Percentiles rank a stretch among this genome's conserved stretches.
phyloP scores from a whole-genome alignment of 805 yeast species.

The Schwanniomyces occidentalis region DNA sequence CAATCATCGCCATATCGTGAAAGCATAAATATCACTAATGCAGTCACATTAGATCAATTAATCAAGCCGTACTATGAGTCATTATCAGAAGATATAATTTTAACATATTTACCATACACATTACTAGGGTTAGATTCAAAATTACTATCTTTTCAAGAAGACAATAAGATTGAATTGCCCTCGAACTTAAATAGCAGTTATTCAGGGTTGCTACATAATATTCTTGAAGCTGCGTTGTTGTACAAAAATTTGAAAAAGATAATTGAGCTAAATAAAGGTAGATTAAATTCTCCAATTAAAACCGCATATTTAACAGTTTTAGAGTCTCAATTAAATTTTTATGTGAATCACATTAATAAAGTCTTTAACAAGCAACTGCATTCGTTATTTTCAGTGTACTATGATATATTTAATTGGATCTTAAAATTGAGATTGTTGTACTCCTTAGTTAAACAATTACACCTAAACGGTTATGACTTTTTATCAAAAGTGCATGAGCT shows the following conservation, averaged over 20 bases:
- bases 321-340: constrained; percentile 35
- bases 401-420: constrained; percentile 50
- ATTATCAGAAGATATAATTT: constrained; percentile 32
- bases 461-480: constrained; percentile 48
- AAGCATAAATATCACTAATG: neutral
- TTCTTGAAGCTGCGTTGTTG: constrained; percentile 73
- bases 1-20: constrained; percentile 13
- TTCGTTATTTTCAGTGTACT: constrained; percentile 36
- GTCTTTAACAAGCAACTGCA: constrained; percentile 28
- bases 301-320: constrained; percentile 60
- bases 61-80: constrained; percentile 33
- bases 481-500: constrained; percentile 52
- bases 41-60: constrained; percentile 6
- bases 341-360: constrained; percentile 36
- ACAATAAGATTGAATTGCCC: constrained; percentile 47
- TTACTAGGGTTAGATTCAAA: constrained; percentile 64
- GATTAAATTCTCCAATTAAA: constrained; percentile 51
- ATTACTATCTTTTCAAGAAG: constrained; percentile 46
- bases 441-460: constrained; percentile 39
- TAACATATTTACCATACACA: constrained; percentile 52
- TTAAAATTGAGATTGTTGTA: constrained; percentile 58
- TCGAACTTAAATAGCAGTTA: constrained; percentile 53
- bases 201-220: constrained; percentile 52
- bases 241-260: constrained; percentile 46
- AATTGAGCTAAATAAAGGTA: constrained; percentile 24